These are phyloP conservation scores for Ogataea angusta DNA, from an alignment of 805 yeast species.

Conservation along the genomic window DNA sequence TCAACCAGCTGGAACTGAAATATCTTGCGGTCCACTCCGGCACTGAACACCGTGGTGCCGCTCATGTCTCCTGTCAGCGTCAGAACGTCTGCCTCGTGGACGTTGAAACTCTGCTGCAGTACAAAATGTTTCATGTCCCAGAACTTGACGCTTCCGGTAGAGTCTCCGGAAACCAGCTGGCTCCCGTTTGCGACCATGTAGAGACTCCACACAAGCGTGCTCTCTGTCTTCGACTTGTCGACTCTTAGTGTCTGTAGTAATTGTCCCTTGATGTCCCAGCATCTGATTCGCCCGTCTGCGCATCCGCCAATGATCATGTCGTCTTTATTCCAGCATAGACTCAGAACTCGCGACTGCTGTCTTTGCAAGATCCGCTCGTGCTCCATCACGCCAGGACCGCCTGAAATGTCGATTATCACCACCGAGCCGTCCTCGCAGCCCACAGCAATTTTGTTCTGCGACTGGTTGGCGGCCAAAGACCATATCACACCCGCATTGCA, in stretches of 20 bases:
- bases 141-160: slow-evolving; percentile 88
- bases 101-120: slow-evolving; percentile 72
- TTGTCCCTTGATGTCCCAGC: slow-evolving; percentile 70
- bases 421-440: slow-evolving; percentile 97
- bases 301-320: slow-evolving; percentile 84
- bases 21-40: slow-evolving; percentile 92
- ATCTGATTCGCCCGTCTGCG: slow-evolving; percentile 87
- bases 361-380: slow-evolving; percentile 74
- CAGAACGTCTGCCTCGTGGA: slow-evolving; percentile 90
- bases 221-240: slow-evolving; percentile 80
- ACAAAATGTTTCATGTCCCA: slow-evolving; percentile 86
- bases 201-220: slow-evolving; percentile 90
- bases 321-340: slow-evolving; percentile 71
- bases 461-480: slow-evolving; percentile 70
- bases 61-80: slow-evolving; percentile 58
- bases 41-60: slow-evolving; percentile 70
- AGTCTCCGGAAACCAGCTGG: slow-evolving; percentile 93
- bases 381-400: slow-evolving; percentile 81
- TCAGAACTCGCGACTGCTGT: slow-evolving; percentile 77
- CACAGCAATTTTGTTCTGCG: slow-evolving; percentile 66
- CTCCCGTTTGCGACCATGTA: slow-evolving; percentile 55
- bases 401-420: slow-evolving; percentile 77
- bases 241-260: slow-evolving; percentile 85
- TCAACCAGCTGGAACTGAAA: slow-evolving; percentile 60
- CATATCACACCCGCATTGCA: slow-evolving; percentile 93